Base-by-base conservation (phyloP, 495 filamentous ascomycete species). In the Talaromyces trachyspermus region DNA sequence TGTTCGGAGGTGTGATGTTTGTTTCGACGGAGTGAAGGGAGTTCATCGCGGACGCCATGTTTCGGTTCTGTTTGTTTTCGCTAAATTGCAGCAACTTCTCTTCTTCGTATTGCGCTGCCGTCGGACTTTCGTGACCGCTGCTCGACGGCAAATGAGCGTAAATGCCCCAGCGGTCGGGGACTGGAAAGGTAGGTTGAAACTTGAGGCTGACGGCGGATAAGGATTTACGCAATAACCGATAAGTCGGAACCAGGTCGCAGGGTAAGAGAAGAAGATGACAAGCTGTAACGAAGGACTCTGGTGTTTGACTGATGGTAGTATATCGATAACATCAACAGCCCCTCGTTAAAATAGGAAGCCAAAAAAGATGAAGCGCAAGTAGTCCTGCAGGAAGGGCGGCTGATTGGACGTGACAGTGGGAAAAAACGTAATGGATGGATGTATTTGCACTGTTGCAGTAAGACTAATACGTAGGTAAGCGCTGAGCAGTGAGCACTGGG, bases 111-210 rank as follows among this genome's bases (percentile, higher is more conserved):
- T 52, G 54, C 58, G 66, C 66, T 64, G 66, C 63, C 68, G 66
- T 69, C 68, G 63, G 54, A 61, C 23, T 25, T 55, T 50, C 53
- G 65, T 60, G 69, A 72, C 69, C 69, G 69, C 69, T 72, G 63
- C 69, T 69, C 68, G 69, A 71, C 68, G 69, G 66, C 66, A 57
- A 63, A 19, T 47, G 26, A 43, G 54, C 25, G 27, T 40, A 46
- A 22, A 47, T 24, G 42, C 64, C 69, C 69, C 69, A 72, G 69
- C 69, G 66, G 69, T 70, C 65, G 60, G 66, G 68, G 69, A 52
- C 65, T 35, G 32, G 49, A 48, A 22, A 45, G 27, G 17, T 45
- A 24, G 35, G 45, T 4, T 38, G 42, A 29, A 22, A 14, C 35
- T 48, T 39, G 6, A 12, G 6, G 27, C 27, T 30, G 27, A 7